These are phyloP conservation scores for Entophlyctis helioformis DNA, from an alignment of 192 early-diverging fungal species.

Conservation along the genomic window DNA sequence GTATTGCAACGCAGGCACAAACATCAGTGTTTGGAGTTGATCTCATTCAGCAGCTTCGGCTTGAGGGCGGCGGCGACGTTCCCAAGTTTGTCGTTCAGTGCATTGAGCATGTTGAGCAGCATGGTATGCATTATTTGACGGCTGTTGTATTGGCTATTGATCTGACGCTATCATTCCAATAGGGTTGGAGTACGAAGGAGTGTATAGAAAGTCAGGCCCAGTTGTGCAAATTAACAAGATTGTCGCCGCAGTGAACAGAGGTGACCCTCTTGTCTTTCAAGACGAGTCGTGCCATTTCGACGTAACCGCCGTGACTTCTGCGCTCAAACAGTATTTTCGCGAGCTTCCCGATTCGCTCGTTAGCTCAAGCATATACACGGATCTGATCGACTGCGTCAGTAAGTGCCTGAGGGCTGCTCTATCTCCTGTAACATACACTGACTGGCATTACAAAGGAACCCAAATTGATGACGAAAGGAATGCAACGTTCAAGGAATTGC, in stretches of 20 bases:
- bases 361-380: constrained; percentile 3
- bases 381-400: constrained; percentile 3
- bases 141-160: neutral
- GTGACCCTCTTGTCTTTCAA: constrained; percentile 6
- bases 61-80: constrained; percentile 9
- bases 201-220: constrained; percentile 25
- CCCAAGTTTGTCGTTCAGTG: constrained; percentile 17
- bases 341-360: constrained; percentile 20
- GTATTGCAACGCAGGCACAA: neutral
- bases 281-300: constrained; percentile 6
- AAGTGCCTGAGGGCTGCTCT: neutral
- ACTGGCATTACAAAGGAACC: neutral
- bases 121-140: constrained; percentile 10
- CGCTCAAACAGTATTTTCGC: constrained; percentile 22
- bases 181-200: constrained; percentile 23
- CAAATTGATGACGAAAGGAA: neutral
- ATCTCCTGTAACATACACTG: neutral
- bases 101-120: constrained; percentile 14
- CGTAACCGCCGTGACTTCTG: constrained; percentile 20
- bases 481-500: constrained; percentile 1
- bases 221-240: constrained; percentile 18
- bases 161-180: too few relatives aligned
- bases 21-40: constrained; percentile 11
- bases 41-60: constrained; percentile 2
- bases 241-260: constrained; percentile 9